Evolutionary conservation across 768 basidiomycete species (phyloP), one percentile per base, ranked within the genome.

Genomic region (Hebeloma cylindrosporum): DNA sequence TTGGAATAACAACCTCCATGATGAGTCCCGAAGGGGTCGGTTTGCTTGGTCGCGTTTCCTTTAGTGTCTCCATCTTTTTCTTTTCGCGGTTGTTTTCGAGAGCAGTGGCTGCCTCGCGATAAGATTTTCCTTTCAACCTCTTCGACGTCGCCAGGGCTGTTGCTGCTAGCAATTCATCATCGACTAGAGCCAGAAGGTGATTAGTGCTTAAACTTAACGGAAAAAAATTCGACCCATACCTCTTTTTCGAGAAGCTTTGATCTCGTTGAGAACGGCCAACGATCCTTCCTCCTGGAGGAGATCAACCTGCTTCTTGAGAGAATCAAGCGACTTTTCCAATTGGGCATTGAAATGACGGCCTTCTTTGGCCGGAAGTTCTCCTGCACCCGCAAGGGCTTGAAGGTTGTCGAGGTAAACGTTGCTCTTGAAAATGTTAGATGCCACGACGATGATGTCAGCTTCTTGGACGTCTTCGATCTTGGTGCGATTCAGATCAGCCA

Each of bases 281-380:
- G 88, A 69, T 5, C 88, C 89, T 33, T 88, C 70, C 5, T 76
- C 72, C 48, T 78, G 75, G 13, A 97, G 67, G 5, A 76, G 72
- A 23, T 87, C 80, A 3, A 86, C 82, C 52, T 95, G 92, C 1
- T 59, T 63, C 55, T 73, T 71, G 27, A 95, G 67, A 1, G 77
- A 68, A 7, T 67, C 69, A 39, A 88, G 65, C 17, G 77, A 72
- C 31, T 79, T 74, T 14, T 87, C 81, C 16, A 95, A 71, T 22
- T 86, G 78, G n/a, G 85, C 83, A 40, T 87, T 83, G 74, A 94
- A 96, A 69, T 92, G 92, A 14, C 94, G 82, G 9, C 91, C 91
- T 25, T 91, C 87, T 25, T 82, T 79, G n/a, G 68, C 66, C 2
- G 91, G 90, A 26, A 93, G 71, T 13, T 79, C 66, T 2, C 85